These are phyloP conservation scores for Platanthera guangdongensis DNA, from an alignment of 106 monocot genomes.

Conservation along the genomic window DNA sequence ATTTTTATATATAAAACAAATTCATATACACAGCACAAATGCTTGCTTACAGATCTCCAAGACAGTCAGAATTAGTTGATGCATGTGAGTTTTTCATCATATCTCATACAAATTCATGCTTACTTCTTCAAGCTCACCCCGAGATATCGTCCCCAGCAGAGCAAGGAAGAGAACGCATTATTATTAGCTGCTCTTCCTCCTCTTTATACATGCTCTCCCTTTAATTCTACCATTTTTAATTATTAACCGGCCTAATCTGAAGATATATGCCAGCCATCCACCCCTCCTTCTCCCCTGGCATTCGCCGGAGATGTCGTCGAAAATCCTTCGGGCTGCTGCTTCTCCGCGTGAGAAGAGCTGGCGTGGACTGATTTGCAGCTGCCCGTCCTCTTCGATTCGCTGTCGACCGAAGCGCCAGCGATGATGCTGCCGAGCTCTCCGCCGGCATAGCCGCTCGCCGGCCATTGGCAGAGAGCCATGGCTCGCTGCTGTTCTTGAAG, in stretches of 20 bases:
- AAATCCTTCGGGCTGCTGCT: neutral
- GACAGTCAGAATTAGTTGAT: no score
- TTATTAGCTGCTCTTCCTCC: no score
- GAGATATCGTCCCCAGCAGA: no score
- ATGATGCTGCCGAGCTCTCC: slow-evolving; percentile 2
- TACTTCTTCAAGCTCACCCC: no score
- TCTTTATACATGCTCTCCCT: no score
- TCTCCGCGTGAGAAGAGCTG: neutral
- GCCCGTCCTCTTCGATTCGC: neutral
- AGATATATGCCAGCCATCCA: slow-evolving; percentile 3
- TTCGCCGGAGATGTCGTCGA: neutral
- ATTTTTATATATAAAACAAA: no score
- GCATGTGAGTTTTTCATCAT: no score
- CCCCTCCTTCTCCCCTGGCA: neutral
- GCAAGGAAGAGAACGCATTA: no score
- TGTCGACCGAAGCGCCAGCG: neutral
- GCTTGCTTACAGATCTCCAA: no score
- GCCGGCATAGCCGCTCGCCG: neutral
- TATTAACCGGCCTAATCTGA: neutral
- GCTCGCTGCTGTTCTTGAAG: neutral
- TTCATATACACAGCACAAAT: no score
- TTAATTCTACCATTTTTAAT: no score
- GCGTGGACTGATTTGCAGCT: neutral
- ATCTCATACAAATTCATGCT: no score
- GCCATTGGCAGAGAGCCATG: neutral